These are phyloP conservation scores for Silene latifolia DNA, from an alignment of 148 eudicot species.

Conservation along the genomic window DNA sequence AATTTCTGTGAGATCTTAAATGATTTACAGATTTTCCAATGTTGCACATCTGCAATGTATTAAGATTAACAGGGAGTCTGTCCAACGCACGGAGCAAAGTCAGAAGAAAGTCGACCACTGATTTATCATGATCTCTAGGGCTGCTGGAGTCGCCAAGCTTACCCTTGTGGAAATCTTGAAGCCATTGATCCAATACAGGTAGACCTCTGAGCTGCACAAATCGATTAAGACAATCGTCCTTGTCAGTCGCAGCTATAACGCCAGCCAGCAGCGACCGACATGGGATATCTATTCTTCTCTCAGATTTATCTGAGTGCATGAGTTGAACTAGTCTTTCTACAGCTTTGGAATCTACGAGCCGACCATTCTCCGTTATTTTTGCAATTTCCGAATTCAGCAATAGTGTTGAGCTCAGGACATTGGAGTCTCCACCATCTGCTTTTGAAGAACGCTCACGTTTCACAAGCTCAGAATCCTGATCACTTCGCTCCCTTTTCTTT, in stretches of 20 bases:
- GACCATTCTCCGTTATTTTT: slow-evolving; percentile 66
- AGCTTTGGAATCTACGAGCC: slow-evolving; percentile 61
- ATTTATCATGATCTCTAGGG: slow-evolving; percentile 65
- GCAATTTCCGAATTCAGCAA: slow-evolving; percentile 61
- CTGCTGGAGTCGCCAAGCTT: slow-evolving; percentile 54
- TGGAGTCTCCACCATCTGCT: slow-evolving; percentile 53
- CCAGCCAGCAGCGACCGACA: slow-evolving; percentile 63
- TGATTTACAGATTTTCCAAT: neutral
- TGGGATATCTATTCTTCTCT: slow-evolving; percentile 54
- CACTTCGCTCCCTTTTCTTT: slow-evolving; percentile 76
- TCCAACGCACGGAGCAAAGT: slow-evolving; percentile 84
- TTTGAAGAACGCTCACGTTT: slow-evolving; percentile 63
- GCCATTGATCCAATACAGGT: slow-evolving; percentile 82
- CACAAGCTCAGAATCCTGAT: slow-evolving; percentile 48
- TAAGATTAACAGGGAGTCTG: slow-evolving; percentile 72
- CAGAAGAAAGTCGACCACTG: slow-evolving; percentile 79
- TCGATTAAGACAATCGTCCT: slow-evolving; percentile 64
- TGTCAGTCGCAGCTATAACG: slow-evolving; percentile 77
- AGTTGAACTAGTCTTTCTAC: slow-evolving; percentile 82
- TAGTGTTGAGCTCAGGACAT: slow-evolving; percentile 40
- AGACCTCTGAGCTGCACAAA: slow-evolving; percentile 87
- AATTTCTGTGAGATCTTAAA: neutral
- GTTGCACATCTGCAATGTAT: neutral
- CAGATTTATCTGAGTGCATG: slow-evolving; percentile 63
- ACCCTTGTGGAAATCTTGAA: slow-evolving; percentile 83